Conservation (phyloP, 331 rosid species). For the Cydonia oblonga region DNA sequence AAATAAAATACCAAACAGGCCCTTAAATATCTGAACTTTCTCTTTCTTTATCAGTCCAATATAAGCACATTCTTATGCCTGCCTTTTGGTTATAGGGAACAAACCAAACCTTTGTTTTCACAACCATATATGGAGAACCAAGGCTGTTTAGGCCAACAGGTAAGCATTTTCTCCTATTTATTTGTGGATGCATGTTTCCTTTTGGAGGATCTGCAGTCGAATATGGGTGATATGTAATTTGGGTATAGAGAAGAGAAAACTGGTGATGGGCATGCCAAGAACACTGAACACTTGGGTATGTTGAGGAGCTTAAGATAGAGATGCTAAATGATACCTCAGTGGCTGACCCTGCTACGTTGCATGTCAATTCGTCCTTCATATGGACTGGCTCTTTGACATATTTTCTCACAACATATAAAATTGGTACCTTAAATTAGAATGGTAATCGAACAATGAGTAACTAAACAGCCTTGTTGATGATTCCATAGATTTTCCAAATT, state of each 20-base stretch:
- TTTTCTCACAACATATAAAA: not conserved
- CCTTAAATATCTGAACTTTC: not conserved
- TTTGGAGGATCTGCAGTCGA: conserved; percentile 2
- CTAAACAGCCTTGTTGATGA: not conserved
- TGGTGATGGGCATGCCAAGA: not conserved
- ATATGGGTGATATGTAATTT: not conserved
- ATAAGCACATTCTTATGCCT: not conserved
- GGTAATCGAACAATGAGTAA: not conserved
- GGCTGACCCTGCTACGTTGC: not conserved
- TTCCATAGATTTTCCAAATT: not conserved
- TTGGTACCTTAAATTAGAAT: not conserved
- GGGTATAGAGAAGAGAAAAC: not conserved
- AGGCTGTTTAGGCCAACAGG: conserved; percentile 95
- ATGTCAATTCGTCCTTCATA: not conserved
- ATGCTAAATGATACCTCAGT: not conserved
- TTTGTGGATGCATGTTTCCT: not conserved
- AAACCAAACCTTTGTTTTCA: conserved; percentile 75
- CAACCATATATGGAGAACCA: conserved; percentile 81
- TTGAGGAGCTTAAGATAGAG: not conserved
- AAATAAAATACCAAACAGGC: too few species aligned
- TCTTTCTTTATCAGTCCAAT: not conserved
- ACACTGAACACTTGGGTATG: not conserved
- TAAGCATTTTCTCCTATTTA: conserved; percentile 23
- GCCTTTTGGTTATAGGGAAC: conserved; percentile 54
- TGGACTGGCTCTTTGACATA: not conserved